phyloP scores from a whole-genome alignment of 1,284 basidiomycete species.

The Farysia itapuensis region DNA sequence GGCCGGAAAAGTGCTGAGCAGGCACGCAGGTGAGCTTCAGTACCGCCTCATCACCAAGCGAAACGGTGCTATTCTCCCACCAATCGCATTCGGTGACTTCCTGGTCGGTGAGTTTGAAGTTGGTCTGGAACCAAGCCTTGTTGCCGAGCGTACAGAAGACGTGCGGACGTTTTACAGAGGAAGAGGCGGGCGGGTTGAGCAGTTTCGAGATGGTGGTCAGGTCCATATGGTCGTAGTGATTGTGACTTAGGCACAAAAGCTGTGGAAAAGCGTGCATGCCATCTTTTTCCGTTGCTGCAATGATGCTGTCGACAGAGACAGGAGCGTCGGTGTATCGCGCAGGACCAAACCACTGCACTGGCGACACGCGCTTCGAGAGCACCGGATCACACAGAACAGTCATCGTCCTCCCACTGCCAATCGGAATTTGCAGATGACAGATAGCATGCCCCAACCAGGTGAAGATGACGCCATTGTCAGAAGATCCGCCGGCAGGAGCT shows the following conservation, averaged over 20 bases:
- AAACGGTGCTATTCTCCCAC: slow-evolving; percentile 39
- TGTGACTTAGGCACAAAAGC: slow-evolving; percentile 41
- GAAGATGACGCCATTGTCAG: slow-evolving; percentile 14
- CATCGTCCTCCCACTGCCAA: slow-evolving; percentile 10
- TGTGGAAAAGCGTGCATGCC: slow-evolving; percentile 41
- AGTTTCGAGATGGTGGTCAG: slow-evolving; percentile 37
- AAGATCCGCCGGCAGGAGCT: not conserved
- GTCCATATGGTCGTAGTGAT: slow-evolving; percentile 52
- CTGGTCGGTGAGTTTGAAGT: slow-evolving; percentile 19
- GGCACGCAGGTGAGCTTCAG: slow-evolving; percentile 42
- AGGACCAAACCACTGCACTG: slow-evolving; percentile 45
- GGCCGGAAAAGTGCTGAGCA: slow-evolving; percentile 43
- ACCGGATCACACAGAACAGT: slow-evolving; percentile 48
- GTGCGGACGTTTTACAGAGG: slow-evolving; percentile 22
- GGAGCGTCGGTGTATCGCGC: slow-evolving; percentile 38
- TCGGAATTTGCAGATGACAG: slow-evolving; percentile 38
- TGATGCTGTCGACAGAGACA: slow-evolving; percentile 36
- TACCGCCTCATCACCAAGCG: not conserved
- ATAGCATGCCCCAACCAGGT: slow-evolving; percentile 50
- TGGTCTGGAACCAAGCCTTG: slow-evolving; percentile 34
- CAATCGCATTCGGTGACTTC: slow-evolving; percentile 48
- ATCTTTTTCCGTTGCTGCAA: slow-evolving; percentile 5
- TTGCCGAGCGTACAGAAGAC: slow-evolving; percentile 46
- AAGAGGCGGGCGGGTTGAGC: slow-evolving; percentile 7
- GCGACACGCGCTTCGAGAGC: slow-evolving; percentile 38